Base-by-base conservation (phyloP, 768 basidiomycete genomes). In the Tephrocybe sp. region DNA sequence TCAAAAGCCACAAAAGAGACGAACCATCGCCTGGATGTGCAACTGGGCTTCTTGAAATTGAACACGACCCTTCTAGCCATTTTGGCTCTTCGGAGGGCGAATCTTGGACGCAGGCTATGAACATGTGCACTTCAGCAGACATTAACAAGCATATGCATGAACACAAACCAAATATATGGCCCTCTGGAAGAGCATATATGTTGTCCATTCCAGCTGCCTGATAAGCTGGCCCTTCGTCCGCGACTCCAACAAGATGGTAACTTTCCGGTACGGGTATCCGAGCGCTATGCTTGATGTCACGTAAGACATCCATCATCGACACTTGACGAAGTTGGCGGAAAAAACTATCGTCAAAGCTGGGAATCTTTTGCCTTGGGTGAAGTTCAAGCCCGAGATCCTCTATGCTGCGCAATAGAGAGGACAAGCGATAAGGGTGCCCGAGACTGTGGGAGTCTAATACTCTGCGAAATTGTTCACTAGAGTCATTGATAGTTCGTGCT, bases 161-260 rank as follows among this genome's bases (percentile, higher is more conserved):
- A 26, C 30, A 61, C 75, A 39, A 57, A 87, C 89, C 88, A 54
- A 82, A 92, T 3, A 93, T 84, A 55, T 86, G 70, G 1, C 78
- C 81, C 53, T 76, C 74, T 4, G 67, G 64, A 12, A 92, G 67
- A 28, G 62, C 70, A 61, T 73, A 85, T 1, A 87, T 77, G 54
- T 86, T 75, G 32, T 76, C 60, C 46, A 68, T 61, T 1, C 84
- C 84, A n/a, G 65, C 68, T 7, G 63, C 55, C 37, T 62, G 63
- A 55, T 89, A 88, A 0, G 84, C 80, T 0, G 84, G 81, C 0
- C 89, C 89, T 66, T 93, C 89, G 58, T 94, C 92, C 3, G 89
- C 86, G 8, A 93, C 79, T 1, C 93, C 92, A 10, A 92, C 87
- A 1, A 94, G 74, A 23, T 84, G 73, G 52, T 82, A 82, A 53